Conservation (phyloP, 2,329 filamentous ascomycete species). For the Venturia aucupariae region DNA sequence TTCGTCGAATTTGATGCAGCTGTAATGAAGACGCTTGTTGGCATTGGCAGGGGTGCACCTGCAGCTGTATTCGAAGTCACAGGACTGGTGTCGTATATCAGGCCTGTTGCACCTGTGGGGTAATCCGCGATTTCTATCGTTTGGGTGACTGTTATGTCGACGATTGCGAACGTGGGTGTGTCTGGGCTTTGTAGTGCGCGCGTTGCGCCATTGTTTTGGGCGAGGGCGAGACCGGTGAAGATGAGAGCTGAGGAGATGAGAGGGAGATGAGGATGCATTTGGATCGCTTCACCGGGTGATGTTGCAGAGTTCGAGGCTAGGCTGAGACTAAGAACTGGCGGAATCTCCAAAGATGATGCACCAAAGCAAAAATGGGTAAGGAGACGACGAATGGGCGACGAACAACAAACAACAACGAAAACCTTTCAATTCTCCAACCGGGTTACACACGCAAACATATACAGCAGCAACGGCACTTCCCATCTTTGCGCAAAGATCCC, state of each 20-base stretch:
- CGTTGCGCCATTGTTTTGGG: neutral
- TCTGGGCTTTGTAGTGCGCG: neutral
- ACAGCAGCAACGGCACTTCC: neutral
- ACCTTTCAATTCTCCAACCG: neutral
- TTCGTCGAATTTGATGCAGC: constrained; percentile 1
- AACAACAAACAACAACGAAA: neutral
- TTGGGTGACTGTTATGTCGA: neutral
- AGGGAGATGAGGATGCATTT: neutral
- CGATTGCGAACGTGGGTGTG: neutral
- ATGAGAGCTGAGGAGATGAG: neutral
- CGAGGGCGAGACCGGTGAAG: neutral
- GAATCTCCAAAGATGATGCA: neutral
- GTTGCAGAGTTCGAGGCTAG: no score
- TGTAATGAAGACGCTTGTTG: constrained; percentile 1
- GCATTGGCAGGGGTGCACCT: neutral
- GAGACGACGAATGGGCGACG: neutral
- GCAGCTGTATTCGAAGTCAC: neutral
- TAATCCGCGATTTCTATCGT: constrained; percentile 1
- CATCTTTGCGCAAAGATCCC: neutral
- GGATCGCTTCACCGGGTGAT: neutral
- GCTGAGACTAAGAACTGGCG: neutral
- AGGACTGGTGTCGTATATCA: constrained; percentile 2
- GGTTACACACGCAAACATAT: neutral
- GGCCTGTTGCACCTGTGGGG: neutral
- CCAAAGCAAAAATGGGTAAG: no score